Conservation (phyloP, 1,284 basidiomycete species). For the Ganoderma lingzhi region DNA sequence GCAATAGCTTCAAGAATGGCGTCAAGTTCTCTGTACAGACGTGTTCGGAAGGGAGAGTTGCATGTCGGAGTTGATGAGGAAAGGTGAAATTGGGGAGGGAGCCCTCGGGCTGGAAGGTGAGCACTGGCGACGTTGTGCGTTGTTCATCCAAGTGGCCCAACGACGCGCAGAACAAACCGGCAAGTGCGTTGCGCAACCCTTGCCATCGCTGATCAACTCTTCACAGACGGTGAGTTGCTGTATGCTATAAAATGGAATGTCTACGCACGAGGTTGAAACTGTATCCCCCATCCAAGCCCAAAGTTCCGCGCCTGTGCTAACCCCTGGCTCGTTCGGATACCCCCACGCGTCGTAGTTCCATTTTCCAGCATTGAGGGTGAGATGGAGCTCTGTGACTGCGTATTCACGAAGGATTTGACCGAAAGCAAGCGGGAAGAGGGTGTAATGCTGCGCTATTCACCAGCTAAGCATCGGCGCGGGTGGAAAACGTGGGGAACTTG, state of each 20-base stretch:
- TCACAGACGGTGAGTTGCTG: background rate
- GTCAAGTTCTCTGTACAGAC: conserved; percentile 98
- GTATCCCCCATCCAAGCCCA: conserved; percentile 88
- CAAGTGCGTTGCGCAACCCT: conserved; percentile 86
- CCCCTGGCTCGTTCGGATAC: conserved; percentile 78
- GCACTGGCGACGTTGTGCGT: conserved; percentile 70
- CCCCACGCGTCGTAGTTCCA: conserved; percentile 94
- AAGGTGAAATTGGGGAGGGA: conserved; percentile 59
- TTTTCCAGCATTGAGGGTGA: conserved; percentile 88
- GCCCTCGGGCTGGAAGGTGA: conserved; percentile 68
- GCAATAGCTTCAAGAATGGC: conserved; percentile 93
- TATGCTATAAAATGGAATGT: background rate
- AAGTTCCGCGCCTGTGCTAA: conserved; percentile 87
- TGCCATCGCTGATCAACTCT: conserved; percentile 85
- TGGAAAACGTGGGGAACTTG: background rate
- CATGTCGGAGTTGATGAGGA: conserved; percentile 72
- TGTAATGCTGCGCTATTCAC: conserved; percentile 77
- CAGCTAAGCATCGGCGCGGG: background rate
- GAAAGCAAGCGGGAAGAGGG: conserved; percentile 84
- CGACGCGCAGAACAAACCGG: conserved; percentile 95
- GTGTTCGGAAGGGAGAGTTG: conserved; percentile 80
- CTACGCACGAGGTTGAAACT: conserved; percentile 56
- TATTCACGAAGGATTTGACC: conserved; percentile 89
- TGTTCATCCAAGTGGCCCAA: conserved; percentile 80
- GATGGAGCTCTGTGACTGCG: conserved; percentile 85